Conservation (phyloP, 257 asterid genomes). For the Penstemon davidsonii region DNA sequence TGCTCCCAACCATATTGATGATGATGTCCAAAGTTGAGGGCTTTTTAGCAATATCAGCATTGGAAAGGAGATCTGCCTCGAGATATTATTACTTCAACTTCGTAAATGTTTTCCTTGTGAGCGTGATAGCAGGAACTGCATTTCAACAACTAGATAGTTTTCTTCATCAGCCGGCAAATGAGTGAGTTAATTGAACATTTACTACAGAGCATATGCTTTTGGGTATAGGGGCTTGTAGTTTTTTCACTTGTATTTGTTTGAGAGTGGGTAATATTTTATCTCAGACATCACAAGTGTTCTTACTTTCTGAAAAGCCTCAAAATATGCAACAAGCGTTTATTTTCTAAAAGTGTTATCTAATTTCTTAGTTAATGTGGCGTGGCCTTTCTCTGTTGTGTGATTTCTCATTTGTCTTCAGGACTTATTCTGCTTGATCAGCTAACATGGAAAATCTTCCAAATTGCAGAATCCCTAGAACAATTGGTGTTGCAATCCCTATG, state of each 20-base stretch:
- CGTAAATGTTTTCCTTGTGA: slow-evolving; percentile 83
- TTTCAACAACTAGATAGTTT: slow-evolving; percentile 66
- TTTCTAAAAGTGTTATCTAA: too few relatives aligned
- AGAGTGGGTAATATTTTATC: too few relatives aligned
- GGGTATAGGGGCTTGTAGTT: too few relatives aligned
- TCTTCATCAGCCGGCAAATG: slow-evolving; percentile 51
- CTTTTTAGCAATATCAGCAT: slow-evolving; percentile 60
- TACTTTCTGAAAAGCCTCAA: background rate
- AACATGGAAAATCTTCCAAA: background rate
- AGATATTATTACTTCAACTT: slow-evolving; percentile 83
- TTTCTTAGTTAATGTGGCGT: background rate
- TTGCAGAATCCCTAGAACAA: slow-evolving; percentile 64
- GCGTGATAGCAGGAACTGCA: slow-evolving; percentile 85
- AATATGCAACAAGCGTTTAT: background rate
- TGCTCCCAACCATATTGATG: slow-evolving; percentile 81
- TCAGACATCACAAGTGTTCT: too few relatives aligned
- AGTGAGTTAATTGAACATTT: slow-evolving; percentile 48
- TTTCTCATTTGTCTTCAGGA: slow-evolving; percentile 1
- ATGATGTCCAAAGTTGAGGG: slow-evolving; percentile 91
- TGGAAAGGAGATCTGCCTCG: slow-evolving; percentile 89
- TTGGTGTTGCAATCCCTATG: slow-evolving; percentile 92
- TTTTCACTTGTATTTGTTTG: too few relatives aligned
- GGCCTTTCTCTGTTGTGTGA: background rate
- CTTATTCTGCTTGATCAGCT: too few relatives aligned
- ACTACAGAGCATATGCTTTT: background rate